Conservation (phyloP, 179 eudicot genomes). For the Pouteria campechiana region DNA sequence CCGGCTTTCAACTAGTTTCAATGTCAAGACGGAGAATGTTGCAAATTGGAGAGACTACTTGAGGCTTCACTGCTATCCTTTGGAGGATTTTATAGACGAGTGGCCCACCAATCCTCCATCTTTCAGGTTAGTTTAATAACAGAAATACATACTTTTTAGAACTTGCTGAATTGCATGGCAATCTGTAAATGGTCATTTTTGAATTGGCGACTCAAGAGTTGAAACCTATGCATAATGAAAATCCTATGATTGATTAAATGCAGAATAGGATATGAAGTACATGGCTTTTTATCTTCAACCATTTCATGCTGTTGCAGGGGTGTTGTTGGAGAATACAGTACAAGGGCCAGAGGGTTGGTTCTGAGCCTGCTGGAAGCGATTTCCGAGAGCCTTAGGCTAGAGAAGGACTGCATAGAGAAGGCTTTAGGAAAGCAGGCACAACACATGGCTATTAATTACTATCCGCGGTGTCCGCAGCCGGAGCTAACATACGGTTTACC, state of each 20-base stretch:
- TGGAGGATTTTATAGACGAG: slow-evolving; percentile 13
- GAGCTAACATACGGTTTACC: slow-evolving; percentile 71
- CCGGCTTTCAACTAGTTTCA: slow-evolving; percentile 23
- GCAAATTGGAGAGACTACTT: slow-evolving; percentile 28
- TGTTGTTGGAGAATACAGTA: slow-evolving; percentile 54
- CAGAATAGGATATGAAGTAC: too few species aligned
- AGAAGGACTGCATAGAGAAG: slow-evolving; percentile 62
- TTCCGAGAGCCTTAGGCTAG: slow-evolving; percentile 86
- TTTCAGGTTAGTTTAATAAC: too few species aligned
- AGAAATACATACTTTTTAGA: too few species aligned
- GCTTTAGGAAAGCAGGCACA: slow-evolving; percentile 96
- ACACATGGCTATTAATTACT: slow-evolving; percentile 76
- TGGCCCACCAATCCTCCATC: slow-evolving; percentile 19
- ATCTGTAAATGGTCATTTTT: too few species aligned
- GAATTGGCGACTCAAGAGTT: too few species aligned
- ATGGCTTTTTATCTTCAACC: too few species aligned
- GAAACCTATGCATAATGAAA: too few species aligned
- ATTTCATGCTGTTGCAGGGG: slow-evolving; percentile 72
- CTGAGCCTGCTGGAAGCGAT: slow-evolving; percentile 72
- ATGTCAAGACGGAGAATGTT: slow-evolving; percentile 14
- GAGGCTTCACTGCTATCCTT: slow-evolving; percentile 23
- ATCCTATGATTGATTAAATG: too few species aligned
- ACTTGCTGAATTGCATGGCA: too few species aligned
- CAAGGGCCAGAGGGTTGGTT: slow-evolving; percentile 54
- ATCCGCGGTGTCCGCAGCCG: slow-evolving; percentile 88